Conservation (phyloP, 2,329 filamentous ascomycete species). For the Seiridium unicorne region DNA sequence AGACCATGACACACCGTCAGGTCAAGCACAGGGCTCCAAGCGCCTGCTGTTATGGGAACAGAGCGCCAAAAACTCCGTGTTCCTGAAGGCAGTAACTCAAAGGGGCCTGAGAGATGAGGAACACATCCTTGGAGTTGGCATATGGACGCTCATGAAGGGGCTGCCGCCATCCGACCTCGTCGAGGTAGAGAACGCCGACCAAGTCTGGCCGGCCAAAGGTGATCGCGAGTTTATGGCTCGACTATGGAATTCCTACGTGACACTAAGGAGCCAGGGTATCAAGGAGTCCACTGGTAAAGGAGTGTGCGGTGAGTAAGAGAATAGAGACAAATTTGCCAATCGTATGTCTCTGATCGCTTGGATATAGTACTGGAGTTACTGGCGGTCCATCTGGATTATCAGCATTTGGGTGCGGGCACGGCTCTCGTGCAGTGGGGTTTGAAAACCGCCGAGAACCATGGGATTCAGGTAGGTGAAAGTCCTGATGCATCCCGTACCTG, state of each 20-base stretch:
- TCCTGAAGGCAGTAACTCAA: constrained; percentile 18
- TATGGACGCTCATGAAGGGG: constrained; percentile 23
- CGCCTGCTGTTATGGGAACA: constrained; percentile 17
- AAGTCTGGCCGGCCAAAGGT: constrained; percentile 17
- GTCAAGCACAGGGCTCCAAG: constrained; percentile 15
- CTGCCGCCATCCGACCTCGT: constrained; percentile 16
- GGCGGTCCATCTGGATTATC: constrained; percentile 18
- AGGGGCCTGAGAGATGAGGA: not conserved
- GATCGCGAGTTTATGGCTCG: constrained; percentile 20
- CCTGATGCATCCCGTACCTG: not conserved
- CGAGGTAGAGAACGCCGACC: constrained; percentile 15
- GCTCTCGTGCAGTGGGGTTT: constrained; percentile 22
- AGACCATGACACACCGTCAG: constrained; percentile 16
- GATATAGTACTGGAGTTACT: constrained; percentile 21
- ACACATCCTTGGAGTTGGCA: constrained; percentile 15
- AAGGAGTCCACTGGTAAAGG: constrained; percentile 13
- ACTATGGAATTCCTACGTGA: constrained; percentile 20
- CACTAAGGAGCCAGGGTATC: constrained; percentile 14
- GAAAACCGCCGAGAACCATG: constrained; percentile 13
- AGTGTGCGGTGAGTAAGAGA: constrained; percentile 16
- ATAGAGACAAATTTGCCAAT: not conserved
- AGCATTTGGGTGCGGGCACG: constrained; percentile 18
- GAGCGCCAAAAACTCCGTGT: constrained; percentile 7
- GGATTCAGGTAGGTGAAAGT: constrained; percentile 12
- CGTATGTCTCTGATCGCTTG: not conserved